Evolutionary conservation across 345 rosid species (phyloP).

Genomic region (Citrus trifoliata): DNA sequence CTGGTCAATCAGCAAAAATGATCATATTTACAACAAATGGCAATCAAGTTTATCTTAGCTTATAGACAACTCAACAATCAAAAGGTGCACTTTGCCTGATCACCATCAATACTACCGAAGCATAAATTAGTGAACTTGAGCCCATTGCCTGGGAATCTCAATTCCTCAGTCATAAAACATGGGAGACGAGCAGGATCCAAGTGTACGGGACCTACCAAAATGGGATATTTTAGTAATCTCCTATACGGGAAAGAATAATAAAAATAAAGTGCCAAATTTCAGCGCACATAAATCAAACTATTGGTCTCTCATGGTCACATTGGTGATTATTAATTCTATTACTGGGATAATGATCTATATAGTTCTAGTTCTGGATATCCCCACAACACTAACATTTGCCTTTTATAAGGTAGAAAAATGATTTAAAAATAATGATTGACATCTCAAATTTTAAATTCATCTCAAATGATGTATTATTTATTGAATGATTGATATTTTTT

Average conservation of each 20-base stretch:
- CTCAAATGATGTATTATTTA: too few relatives aligned
- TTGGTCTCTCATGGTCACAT: constrained; percentile 1
- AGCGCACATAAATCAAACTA: neutral
- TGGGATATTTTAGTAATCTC: neutral
- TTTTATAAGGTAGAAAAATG: too few relatives aligned
- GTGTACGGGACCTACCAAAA: neutral
- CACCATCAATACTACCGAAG: neutral
- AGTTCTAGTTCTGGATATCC: neutral
- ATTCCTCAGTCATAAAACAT: neutral
- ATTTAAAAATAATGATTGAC: too few relatives aligned
- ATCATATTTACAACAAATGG: too few relatives aligned
- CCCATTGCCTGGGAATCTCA: neutral
- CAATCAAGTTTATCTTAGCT: too few relatives aligned
- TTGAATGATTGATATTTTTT: too few relatives aligned
- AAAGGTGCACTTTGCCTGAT: neutral
- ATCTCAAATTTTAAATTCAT: neutral
- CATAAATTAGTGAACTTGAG: neutral
- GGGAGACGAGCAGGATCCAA: neutral
- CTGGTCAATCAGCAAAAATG: too few relatives aligned
- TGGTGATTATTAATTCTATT: neutral
- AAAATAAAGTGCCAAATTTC: neutral
- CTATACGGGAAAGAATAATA: neutral
- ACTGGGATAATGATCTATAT: too few relatives aligned
- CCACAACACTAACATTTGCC: neutral
- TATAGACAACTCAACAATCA: neutral